Evolutionary conservation across 1,139 yeast genomes (phyloP).

Genomic region (Diutina ranongensis): DNA sequence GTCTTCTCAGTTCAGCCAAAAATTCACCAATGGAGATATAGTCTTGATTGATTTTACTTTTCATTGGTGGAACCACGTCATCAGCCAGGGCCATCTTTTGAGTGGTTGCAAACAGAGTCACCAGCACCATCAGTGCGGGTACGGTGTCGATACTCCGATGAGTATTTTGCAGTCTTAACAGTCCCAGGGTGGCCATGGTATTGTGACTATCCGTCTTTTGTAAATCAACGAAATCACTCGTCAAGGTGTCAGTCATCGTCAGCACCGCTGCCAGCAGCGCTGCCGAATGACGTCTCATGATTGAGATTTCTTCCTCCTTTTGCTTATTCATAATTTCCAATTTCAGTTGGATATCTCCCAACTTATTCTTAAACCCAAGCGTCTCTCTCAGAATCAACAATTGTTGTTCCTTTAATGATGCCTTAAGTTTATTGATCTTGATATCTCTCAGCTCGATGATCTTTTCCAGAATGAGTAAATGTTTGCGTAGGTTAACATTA

Average conservation of each 20-base stretch:
- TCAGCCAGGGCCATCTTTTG: not conserved
- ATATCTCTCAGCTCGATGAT: slow-evolving; percentile 49
- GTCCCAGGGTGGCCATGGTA: slow-evolving; percentile 9
- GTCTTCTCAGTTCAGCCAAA: slow-evolving; percentile 9
- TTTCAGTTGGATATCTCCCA: slow-evolving; percentile 32
- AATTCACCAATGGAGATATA: slow-evolving; percentile 8
- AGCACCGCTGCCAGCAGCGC: slow-evolving; percentile 7
- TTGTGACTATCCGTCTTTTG: slow-evolving; percentile 3
- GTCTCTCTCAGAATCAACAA: slow-evolving; percentile 37
- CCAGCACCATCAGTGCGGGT: not conserved
- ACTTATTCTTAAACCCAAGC: slow-evolving; percentile 39
- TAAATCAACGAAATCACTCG: not conserved
- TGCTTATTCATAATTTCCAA: slow-evolving; percentile 14
- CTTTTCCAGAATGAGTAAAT: slow-evolving; percentile 39
- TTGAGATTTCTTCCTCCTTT: slow-evolving; percentile 4
- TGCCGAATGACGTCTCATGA: slow-evolving; percentile 6
- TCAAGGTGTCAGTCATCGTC: not conserved
- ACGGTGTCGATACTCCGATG: not conserved
- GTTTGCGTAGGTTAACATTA: slow-evolving; percentile 28
- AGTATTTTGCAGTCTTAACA: not conserved
- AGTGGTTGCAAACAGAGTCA: slow-evolving; percentile 2
- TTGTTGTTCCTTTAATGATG: slow-evolving; percentile 41
- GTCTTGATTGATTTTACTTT: not conserved
- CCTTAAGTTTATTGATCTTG: slow-evolving; percentile 46
- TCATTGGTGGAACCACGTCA: slow-evolving; percentile 8